Base-by-base conservation (phyloP, 148 eudicot species). In the Rhododendron mucronatum region DNA sequence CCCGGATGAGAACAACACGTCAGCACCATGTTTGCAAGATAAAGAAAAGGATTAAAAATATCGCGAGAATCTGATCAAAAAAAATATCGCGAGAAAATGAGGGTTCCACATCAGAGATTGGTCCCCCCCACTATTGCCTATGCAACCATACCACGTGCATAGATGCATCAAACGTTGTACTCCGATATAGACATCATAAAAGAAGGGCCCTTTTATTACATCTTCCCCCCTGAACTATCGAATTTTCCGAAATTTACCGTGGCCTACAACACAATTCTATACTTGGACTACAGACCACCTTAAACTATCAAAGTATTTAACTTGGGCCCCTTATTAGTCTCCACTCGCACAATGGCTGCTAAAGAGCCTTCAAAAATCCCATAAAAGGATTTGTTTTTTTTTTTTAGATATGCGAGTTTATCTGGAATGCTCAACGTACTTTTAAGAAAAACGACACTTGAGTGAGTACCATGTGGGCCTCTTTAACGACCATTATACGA, bases 101-200 rank as follows among this genome's bases (percentile, higher is more conserved):
- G 57, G 59, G 33, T 65, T 16, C 33, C 33, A 50, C 16, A 6
- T 18, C 79, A 69, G 57, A 73, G 51, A 73, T 73, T 55, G 85
- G 76, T 71, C 76, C 76, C 39, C 20, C 7, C 28, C 63, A 41
- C 2, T 13, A 14, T 10, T 44, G 33, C 75, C 16, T 1, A 28
- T 4, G 44, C 47, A 61, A 20, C 78, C 30, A 48, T 67, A 67
- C 61, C 85, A 83, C 78, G 78, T 83, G 85, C 85, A 45, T 69
- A 47, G 85, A 83, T 47, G 59, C 78, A 83, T 45, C 78, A 69
- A 28, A 83, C 15, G 69, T 83, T 37, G 85, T 6, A 67, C n/a
- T n/a, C n/a, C n/a, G 78, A 83, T 41, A 2, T 1, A 48, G 57
- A 53, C 57, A 71, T 83, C 39, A 83, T 50, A 65, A 45, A 48